These are phyloP conservation scores for Trypethelium eluteriae DNA, from an alignment of 495 filamentous ascomycete species.

Conservation along the genomic window DNA sequence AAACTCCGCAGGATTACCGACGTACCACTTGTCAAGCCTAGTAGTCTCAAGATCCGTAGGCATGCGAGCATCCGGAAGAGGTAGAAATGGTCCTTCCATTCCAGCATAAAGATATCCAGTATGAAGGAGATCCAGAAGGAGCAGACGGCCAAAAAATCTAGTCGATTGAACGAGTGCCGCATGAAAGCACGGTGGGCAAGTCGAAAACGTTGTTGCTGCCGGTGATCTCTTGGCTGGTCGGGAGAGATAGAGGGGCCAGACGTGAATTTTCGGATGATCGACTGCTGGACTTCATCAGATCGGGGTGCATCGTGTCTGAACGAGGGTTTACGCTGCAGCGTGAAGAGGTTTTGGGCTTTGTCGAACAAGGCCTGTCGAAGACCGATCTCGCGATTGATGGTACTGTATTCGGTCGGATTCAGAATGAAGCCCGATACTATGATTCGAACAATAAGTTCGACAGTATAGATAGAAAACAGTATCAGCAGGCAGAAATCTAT, in stretches of 20 bases:
- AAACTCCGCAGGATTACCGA: conserved; percentile 88
- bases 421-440: conserved; percentile 88
- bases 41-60: conserved; percentile 79
- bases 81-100: conserved; percentile 62
- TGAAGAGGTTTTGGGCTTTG: conserved; percentile 69
- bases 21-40: conserved; percentile 85
- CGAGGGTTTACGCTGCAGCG: conserved; percentile 65
- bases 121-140: conserved; percentile 87
- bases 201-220: conserved; percentile 74
- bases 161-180: conserved; percentile 86
- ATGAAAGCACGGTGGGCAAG: conserved; percentile 89
- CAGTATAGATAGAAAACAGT: conserved; percentile 84
- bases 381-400: conserved; percentile 62
- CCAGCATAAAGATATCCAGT: conserved; percentile 58
- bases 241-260: conserved; percentile 46
- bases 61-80: conserved; percentile 96
- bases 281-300: conserved; percentile 48
- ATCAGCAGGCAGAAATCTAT: conserved; percentile 75
- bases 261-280: conserved; percentile 77
- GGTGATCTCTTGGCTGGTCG: conserved; percentile 52
- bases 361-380: conserved; percentile 64
- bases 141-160: conserved; percentile 95
- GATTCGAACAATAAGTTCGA: conserved; percentile 71
- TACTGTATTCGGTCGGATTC: conserved; percentile 80
- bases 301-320: conserved; percentile 39